Conservation (phyloP, 176 grass and related monocot species). For the Avena sativa region DNA sequence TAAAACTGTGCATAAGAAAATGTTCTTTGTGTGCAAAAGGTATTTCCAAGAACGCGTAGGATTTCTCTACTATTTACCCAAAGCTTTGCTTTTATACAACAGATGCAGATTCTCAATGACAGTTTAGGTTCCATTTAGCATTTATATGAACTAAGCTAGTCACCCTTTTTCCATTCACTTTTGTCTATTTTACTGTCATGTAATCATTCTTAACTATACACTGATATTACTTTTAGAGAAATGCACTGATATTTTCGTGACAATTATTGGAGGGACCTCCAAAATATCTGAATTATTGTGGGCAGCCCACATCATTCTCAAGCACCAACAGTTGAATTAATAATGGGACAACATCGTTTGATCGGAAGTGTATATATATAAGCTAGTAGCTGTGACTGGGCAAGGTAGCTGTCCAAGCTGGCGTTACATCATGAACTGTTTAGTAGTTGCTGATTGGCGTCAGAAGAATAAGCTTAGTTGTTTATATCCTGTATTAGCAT, state of each 20-base stretch:
- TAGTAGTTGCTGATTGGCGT: not conserved
- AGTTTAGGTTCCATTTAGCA: not conserved
- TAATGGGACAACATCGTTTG: no score
- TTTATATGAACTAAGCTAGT: not conserved
- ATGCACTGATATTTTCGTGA: not conserved
- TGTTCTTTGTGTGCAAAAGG: not conserved
- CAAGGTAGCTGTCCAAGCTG: not conserved
- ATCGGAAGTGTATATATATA: no score
- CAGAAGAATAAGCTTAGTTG: not conserved
- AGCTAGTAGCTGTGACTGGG: not conserved
- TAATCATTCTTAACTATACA: no score
- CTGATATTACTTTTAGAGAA: no score
- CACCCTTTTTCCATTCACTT: not conserved
- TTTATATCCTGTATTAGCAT: not conserved
- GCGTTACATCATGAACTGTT: not conserved
- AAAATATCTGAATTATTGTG: not conserved
- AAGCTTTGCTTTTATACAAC: no score
- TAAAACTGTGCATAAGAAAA: not conserved
- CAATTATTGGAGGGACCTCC: not conserved
- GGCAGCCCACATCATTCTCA: not conserved
- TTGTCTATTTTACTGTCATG: no score
- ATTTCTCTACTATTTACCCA: no score
- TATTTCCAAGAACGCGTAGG: not conserved
- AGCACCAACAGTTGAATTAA: not conserved
- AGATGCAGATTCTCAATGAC: not conserved